A percentile compares a stretch with the other conserved stretches of the same genome.
Evolutionary conservation across 208 protist genomes (phyloP).

Genomic region (Crithidia acanthocephali): DNA sequence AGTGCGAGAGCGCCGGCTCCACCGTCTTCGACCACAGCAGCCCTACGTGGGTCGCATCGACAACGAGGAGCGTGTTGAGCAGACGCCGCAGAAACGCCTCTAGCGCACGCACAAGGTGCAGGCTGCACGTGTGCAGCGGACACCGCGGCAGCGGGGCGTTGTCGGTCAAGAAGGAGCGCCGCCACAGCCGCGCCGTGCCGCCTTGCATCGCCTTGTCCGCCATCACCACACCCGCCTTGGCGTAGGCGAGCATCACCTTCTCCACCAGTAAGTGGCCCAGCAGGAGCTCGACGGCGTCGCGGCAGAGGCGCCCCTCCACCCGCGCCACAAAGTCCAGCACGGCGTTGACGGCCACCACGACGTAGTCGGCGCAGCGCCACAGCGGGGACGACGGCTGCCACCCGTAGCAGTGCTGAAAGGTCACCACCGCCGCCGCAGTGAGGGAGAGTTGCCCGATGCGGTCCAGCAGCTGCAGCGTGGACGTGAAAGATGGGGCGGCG

Average conservation of each 20-base stretch:
- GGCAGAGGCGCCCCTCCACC: constrained; percentile 21
- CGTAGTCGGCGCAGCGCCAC: constrained; percentile 26
- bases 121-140: constrained; percentile 30
- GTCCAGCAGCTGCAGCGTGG: constrained; percentile 10
- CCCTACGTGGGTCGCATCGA: constrained; percentile 7
- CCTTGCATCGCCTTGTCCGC: constrained; percentile 37
- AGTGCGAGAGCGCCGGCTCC: constrained; percentile 24
- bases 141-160: not conserved
- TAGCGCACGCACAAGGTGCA: constrained; percentile 54
- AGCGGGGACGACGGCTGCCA: constrained; percentile 40
- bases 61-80: constrained; percentile 35
- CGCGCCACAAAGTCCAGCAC: constrained; percentile 43
- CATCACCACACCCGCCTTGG: constrained; percentile 20
- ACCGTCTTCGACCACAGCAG: constrained; percentile 26
- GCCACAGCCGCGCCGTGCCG: constrained; percentile 53
- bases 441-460: constrained; percentile 21
- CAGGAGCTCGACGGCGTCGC: constrained; percentile 28
- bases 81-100: constrained; percentile 64
- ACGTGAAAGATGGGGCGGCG: not conserved
- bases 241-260: constrained; percentile 35
- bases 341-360: constrained; percentile 44
- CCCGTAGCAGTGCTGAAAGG: constrained; percentile 59
- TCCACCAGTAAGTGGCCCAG: constrained; percentile 28
- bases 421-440: constrained; percentile 31
- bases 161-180: constrained; percentile 44